These are phyloP conservation scores for Boletales sp. DNA, from an alignment of 768 basidiomycete species.

Conservation along the genomic window DNA sequence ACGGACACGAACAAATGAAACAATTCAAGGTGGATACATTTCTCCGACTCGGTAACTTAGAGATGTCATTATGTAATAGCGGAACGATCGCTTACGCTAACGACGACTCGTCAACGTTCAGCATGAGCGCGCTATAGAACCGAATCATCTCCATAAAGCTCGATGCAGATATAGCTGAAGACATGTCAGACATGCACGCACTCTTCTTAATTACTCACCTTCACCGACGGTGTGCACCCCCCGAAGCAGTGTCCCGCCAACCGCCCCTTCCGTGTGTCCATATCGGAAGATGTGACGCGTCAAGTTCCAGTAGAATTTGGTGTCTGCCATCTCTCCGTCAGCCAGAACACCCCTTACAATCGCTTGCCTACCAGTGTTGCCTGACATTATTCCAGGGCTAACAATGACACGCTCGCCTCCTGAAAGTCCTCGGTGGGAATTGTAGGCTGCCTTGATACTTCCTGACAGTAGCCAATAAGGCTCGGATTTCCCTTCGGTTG, in stretches of 20 bases:
- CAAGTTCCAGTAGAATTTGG: slow-evolving; percentile 44
- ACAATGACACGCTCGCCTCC: slow-evolving; percentile 38
- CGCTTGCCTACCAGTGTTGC: slow-evolving; percentile 42
- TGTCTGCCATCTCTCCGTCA: slow-evolving; percentile 29
- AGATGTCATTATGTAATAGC: no score
- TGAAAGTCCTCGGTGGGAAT: slow-evolving; percentile 41
- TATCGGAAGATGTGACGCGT: slow-evolving; percentile 70
- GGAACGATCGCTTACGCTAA: neutral
- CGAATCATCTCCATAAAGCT: slow-evolving; percentile 60
- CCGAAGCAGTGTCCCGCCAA: slow-evolving; percentile 27
- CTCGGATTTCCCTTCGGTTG: slow-evolving; percentile 28
- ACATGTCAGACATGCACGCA: neutral
- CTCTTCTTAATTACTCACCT: slow-evolving; percentile 37
- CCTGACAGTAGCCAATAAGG: slow-evolving; percentile 55
- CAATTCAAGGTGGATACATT: no score
- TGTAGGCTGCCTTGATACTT: slow-evolving; percentile 60
- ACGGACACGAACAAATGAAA: no score
- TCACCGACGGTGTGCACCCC: slow-evolving; percentile 74
- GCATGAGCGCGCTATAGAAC: slow-evolving; percentile 61
- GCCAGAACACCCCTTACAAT: neutral
- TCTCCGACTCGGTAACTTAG: no score
- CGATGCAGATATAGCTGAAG: slow-evolving; percentile 41
- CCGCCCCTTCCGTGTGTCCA: slow-evolving; percentile 31
- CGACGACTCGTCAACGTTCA: slow-evolving; percentile 61
- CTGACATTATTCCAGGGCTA: slow-evolving; percentile 53